Evolutionary conservation across 306 rosid genomes (phyloP), one percentile per base, ranked within the genome.

Genomic region (Mimosa pudica): DNA sequence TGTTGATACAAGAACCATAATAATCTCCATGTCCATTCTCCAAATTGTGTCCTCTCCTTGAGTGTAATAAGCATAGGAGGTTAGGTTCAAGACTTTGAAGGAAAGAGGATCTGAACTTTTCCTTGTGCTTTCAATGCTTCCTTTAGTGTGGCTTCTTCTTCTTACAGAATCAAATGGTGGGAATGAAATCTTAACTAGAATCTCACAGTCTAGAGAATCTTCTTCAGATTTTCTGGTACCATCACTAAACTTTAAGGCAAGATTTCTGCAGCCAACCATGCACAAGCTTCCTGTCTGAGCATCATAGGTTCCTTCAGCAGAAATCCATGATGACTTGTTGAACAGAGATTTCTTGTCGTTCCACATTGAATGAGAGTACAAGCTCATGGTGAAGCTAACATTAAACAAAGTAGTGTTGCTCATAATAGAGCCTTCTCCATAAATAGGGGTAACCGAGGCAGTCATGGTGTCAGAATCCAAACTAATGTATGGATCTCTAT

Each of bases 251-350:
- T 46, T 33, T 13, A 60, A 57, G 70, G 7, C 82, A 24, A 75
- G 54, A 10, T 73, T 49, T 58, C 88, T 49, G 78, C 90, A 88
- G 60, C 89, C 94, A 17, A 80, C 47, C 94, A 88, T 85, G 30
- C 94, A 90, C 76, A 90, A 75, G 79, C 65, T 81, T 82, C 89
- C 94, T 16, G 84, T 64, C 77, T 73, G 38, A 13, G 82, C 54
- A 79, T 86, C 86, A 80, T 88, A 88, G 2, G 79, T 58, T 58
- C 92, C 92, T 61, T 88, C 90, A 30, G 90, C 94, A 10, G 61
- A 55, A 72, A 88, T 70, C 0, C 76, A 54, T 33, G 80, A 79
- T 14, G 57, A 32, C 52, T 30, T 55, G 11, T 57, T 71, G 44
- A 77, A 60, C 41, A 70, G 20, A 11, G 79, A 73, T 3, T 33